These are phyloP conservation scores for Sonneratia caseolaris DNA, from an alignment of 345 rosid species.

Conservation along the genomic window DNA sequence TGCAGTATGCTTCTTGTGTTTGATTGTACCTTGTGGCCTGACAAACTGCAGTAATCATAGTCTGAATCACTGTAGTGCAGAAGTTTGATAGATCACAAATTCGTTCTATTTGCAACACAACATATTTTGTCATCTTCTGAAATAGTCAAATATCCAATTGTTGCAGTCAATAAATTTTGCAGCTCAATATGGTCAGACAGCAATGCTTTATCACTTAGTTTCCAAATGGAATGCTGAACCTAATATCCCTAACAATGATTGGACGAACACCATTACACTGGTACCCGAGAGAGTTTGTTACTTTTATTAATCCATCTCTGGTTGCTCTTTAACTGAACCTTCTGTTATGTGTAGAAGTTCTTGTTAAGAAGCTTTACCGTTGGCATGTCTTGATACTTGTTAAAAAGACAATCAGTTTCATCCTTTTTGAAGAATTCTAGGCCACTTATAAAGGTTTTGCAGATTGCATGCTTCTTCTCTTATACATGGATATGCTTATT, in stretches of 20 bases:
- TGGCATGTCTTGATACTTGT: neutral
- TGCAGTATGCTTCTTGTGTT: neutral
- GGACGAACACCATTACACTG: constrained; percentile 98
- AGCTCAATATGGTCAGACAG: constrained; percentile 95
- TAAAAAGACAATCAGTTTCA: neutral
- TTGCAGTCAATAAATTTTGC: constrained; percentile 89
- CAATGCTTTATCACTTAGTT: constrained; percentile 79
- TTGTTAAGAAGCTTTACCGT: neutral
- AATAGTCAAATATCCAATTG: constrained; percentile 15
- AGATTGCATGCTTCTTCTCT: constrained; percentile 83
- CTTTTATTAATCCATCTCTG: neutral
- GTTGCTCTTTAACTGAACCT: too few relatives aligned
- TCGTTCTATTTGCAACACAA: neutral
- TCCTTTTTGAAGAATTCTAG: constrained; percentile 36
- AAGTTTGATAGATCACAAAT: neutral
- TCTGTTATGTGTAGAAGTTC: neutral
- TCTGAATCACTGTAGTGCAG: neutral
- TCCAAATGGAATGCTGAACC: constrained; percentile 98
- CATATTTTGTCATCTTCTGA: neutral
- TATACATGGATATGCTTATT: constrained; percentile 83
- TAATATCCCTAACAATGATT: constrained; percentile 82
- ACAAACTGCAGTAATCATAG: neutral
- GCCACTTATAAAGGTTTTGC: constrained; percentile 99
- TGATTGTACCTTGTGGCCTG: neutral
- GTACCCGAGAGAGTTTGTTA: constrained; percentile 15